Conservation (phyloP, 78 protist species). For the Tieghemostelium lacteum region DNA sequence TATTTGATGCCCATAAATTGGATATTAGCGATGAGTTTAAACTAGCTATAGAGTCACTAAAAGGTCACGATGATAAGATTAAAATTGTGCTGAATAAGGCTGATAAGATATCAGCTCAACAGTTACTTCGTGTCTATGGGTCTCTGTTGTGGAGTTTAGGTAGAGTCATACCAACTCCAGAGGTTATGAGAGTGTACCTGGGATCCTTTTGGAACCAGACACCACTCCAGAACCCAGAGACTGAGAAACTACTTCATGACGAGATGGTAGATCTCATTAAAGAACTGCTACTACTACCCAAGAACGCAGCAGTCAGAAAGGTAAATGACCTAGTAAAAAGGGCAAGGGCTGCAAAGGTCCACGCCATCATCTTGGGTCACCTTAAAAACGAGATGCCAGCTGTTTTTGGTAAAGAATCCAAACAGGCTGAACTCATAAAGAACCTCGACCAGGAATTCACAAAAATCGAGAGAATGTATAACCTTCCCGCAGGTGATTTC, state of each 20-base stretch:
- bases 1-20: slow-evolving; percentile 96
- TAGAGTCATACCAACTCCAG: slow-evolving; percentile 85
- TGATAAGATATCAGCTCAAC: slow-evolving; percentile 86
- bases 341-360: slow-evolving; percentile 82
- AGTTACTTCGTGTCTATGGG: slow-evolving; percentile 95
- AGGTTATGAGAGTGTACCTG: slow-evolving; percentile 92
- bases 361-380: slow-evolving; percentile 75
- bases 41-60: slow-evolving; percentile 80
- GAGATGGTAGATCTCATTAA: slow-evolving; percentile 72
- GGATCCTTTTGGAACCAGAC: slow-evolving; percentile 93
- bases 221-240: slow-evolving; percentile 69
- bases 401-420: slow-evolving; percentile 83
- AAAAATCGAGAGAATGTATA: slow-evolving; percentile 35
- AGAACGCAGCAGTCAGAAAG: slow-evolving; percentile 76
- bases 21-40: slow-evolving; percentile 93
- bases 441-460: slow-evolving; percentile 73
- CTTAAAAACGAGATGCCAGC: slow-evolving; percentile 83
- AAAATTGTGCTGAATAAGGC: slow-evolving; percentile 94
- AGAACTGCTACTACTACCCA: slow-evolving; percentile 81
- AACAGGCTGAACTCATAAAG: slow-evolving; percentile 81
- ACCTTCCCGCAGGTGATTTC: slow-evolving; percentile 85
- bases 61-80: slow-evolving; percentile 91
- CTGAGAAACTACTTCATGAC: slow-evolving; percentile 69
- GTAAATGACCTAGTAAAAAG: slow-evolving; percentile 93
- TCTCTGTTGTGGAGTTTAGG: slow-evolving; percentile 94